Evolutionary conservation across 305 asterid genomes (phyloP), one percentile per base, ranked within the genome.

Genomic region (Fraxinus ornus): DNA sequence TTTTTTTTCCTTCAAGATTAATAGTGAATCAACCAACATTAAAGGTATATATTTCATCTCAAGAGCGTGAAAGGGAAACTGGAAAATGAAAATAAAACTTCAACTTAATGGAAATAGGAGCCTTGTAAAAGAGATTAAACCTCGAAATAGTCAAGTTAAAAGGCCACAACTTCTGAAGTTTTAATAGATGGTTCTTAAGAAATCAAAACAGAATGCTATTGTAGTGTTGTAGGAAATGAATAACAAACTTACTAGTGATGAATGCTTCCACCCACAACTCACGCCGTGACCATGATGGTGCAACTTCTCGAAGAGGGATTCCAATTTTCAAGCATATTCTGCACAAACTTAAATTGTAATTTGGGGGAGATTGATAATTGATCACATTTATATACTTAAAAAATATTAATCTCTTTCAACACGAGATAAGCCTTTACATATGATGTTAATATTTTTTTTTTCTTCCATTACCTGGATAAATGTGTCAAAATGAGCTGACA

Each of bases 251-350:
- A 96, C 99, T 96, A 49, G 97, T 89, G 83, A 90, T 84, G 88
- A 94, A 96, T 83, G 97, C 98, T 89, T 94, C 99, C 70, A 64
- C 79, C 99, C 98, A 94, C 81, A 85, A 70, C 39, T 91, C 91
- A 57, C 89, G 94, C 76, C 89, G 83, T 75, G 96, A 92, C 97
- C 99, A 96, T 81, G 94, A 91, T 79, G 98, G 99, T 35, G 98
- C 92, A 85, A 91, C 93, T 91, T 96, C 98, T 81, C 93, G 90
- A 12, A 93, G 85, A 49, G 95, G 90, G 77, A 96, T 92, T 75
- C 94, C 94, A 32, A 72, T 80, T 84, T 88, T 82, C 78, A 88
- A 84, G 88, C 98, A 96, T 86, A 87, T 81, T 76, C 98, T 96
- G 92, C 89, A 90, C 62, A 82, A 74, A 78, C 22, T 74, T 73